These are phyloP conservation scores for Rhododendron williamsianum DNA, from an alignment of 148 eudicot genomes.

Conservation along the genomic window DNA sequence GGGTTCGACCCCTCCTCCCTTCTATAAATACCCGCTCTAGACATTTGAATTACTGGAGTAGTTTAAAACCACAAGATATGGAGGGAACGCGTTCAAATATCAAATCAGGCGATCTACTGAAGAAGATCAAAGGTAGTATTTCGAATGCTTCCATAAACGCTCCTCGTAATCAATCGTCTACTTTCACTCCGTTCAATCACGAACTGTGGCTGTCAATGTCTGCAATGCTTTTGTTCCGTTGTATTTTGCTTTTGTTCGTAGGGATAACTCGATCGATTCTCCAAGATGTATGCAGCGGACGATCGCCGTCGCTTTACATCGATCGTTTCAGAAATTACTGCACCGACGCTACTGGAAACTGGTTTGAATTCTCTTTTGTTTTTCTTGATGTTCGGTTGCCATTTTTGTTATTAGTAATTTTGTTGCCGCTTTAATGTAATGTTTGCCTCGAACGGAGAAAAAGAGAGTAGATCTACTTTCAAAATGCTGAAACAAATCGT, in stretches of 20 bases:
- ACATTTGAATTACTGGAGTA: neutral
- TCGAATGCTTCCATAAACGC: neutral
- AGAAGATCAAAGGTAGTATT: conserved; percentile 49
- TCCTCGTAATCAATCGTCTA: neutral
- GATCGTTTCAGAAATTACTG: conserved; percentile 78
- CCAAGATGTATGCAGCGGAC: conserved; percentile 45
- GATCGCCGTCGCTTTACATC: conserved; percentile 47
- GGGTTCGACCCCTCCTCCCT: neutral
- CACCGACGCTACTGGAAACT: conserved; percentile 50
- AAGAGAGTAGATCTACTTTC: neutral
- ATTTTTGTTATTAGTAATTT: neutral
- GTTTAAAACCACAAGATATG: conserved; percentile 16
- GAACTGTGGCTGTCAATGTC: neutral
- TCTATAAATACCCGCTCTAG: neutral
- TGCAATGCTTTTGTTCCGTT: neutral
- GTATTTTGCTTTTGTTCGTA: conserved; percentile 15
- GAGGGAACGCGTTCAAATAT: conserved; percentile 41
- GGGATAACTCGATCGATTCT: conserved; percentile 58
- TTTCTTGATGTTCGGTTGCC: neutral
- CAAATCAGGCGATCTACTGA: conserved; percentile 37
- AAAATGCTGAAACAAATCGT: neutral
- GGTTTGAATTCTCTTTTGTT: conserved; percentile 32
- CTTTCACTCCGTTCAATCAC: neutral
- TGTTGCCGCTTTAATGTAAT: neutral
- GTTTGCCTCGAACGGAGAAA: neutral